These are phyloP conservation scores for Lasiodiplodia theobromae DNA, from an alignment of 2,329 filamentous ascomycete genomes.

Conservation along the genomic window DNA sequence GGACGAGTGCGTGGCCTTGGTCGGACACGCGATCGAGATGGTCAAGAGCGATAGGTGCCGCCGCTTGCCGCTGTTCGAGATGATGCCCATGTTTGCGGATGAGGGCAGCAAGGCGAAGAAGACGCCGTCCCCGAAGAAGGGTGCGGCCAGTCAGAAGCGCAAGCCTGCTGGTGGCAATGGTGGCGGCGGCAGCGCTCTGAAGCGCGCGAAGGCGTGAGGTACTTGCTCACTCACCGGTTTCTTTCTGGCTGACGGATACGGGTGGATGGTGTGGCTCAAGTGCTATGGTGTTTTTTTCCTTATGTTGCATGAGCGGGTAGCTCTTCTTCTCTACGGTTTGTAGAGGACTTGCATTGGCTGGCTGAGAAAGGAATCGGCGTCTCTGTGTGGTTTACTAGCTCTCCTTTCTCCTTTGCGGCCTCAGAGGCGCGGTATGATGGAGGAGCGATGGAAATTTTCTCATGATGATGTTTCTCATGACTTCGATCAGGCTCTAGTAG, in stretches of 20 bases:
- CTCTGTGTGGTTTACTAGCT: too few relatives aligned
- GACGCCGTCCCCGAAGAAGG: background rate
- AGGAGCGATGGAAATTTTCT: too few relatives aligned
- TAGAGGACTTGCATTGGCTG: too few relatives aligned
- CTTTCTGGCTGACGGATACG: background rate
- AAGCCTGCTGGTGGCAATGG: background rate
- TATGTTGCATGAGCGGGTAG: background rate
- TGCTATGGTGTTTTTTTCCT: background rate
- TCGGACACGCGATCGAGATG: slow-evolving; percentile 23
- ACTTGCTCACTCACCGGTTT: background rate
- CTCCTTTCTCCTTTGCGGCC: too few relatives aligned
- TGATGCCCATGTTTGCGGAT: slow-evolving; percentile 16
- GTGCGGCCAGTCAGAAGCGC: background rate
- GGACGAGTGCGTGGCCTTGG: slow-evolving; percentile 34
- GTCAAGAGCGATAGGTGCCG: background rate
- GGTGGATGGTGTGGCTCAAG: background rate
- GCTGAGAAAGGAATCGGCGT: too few relatives aligned
- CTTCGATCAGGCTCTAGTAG: too few relatives aligned
- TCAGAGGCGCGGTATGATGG: too few relatives aligned
- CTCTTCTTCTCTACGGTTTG: too few relatives aligned
- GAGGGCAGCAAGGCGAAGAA: background rate
- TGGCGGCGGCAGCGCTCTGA: background rate
- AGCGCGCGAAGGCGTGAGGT: background rate
- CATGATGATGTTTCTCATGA: too few relatives aligned
- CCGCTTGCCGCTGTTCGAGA: slow-evolving; percentile 25